Conservation (phyloP, 2,329 filamentous ascomycete genomes). For the Pseudogymnoascus sp. region DNA sequence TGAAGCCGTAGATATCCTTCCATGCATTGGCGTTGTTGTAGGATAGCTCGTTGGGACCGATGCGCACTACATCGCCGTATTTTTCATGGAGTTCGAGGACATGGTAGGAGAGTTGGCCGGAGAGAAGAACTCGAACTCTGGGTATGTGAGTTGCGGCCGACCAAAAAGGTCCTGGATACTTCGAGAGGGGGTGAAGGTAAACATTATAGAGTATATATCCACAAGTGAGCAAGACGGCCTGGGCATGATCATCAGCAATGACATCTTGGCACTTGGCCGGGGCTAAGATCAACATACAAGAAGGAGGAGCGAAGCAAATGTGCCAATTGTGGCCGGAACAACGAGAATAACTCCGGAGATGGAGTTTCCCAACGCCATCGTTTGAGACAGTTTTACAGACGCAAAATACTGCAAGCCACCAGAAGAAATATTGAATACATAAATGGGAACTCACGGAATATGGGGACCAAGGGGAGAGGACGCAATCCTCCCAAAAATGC, state of each 20-base stretch:
- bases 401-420: background rate
- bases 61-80: conserved; percentile 9
- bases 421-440: background rate
- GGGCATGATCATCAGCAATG: background rate
- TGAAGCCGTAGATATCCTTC: background rate
- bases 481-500: no score
- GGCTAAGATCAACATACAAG: background rate
- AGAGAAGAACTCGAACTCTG: background rate
- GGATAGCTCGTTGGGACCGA: conserved; percentile 3
- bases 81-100: conserved; percentile 1
- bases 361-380: background rate
- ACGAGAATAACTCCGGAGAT: background rate
- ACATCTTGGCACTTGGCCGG: background rate
- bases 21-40: background rate
- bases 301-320: background rate
- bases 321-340: background rate
- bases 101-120: background rate
- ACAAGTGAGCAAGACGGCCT: background rate
- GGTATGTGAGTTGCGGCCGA: background rate
- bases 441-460: no score
- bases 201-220: conserved; percentile 9
- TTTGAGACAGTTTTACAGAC: background rate
- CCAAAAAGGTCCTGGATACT: conserved; percentile 15
- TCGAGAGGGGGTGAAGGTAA: conserved; percentile 13
- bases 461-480: no score